A percentile compares a stretch with the other conserved stretches of the same genome.
Evolutionary conservation across 768 basidiomycete genomes (phyloP).

Genomic region (Kwoniella botswanensis): DNA sequence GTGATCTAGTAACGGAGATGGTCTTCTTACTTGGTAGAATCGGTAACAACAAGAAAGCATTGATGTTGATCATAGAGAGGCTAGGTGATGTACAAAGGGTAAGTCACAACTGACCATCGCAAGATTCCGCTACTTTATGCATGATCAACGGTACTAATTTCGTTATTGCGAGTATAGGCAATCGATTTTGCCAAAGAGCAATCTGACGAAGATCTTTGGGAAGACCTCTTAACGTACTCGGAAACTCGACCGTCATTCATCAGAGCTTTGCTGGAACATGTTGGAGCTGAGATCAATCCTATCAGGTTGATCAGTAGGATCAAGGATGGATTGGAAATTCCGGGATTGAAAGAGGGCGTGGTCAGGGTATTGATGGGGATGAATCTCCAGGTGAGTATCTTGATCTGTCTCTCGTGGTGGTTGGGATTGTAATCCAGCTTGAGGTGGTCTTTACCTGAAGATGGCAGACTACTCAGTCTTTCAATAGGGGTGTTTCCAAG

Average conservation of each 20-base stretch:
- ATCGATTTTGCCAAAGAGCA: conserved; percentile 99
- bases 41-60: conserved; percentile 95
- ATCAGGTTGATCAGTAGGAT: conserved; percentile 92
- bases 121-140: no score
- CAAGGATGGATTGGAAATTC: conserved; percentile 94
- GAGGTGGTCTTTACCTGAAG: no score
- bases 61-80: conserved; percentile 92
- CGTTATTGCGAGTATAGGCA: conserved; percentile 61
- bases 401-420: background rate
- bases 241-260: conserved; percentile 98
- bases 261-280: conserved; percentile 89
- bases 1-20: conserved; percentile 92
- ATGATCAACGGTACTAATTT: no score
- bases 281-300: conserved; percentile 94
- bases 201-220: conserved; percentile 96
- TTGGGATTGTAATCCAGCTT: no score
- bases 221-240: conserved; percentile 90
- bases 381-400: conserved; percentile 68
- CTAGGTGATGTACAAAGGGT: conserved; percentile 89
- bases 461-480: background rate
- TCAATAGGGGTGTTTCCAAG: no score
- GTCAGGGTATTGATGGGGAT: conserved; percentile 98
- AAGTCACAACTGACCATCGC: conserved; percentile 41
- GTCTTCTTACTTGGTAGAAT: conserved; percentile 95
- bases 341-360: conserved; percentile 87